Percentiles rank a stretch among this genome's conserved stretches.
These are phyloP conservation scores for Candolleomyces aberdarensis DNA, from an alignment of 768 basidiomycete genomes.

Conservation along the genomic window DNA sequence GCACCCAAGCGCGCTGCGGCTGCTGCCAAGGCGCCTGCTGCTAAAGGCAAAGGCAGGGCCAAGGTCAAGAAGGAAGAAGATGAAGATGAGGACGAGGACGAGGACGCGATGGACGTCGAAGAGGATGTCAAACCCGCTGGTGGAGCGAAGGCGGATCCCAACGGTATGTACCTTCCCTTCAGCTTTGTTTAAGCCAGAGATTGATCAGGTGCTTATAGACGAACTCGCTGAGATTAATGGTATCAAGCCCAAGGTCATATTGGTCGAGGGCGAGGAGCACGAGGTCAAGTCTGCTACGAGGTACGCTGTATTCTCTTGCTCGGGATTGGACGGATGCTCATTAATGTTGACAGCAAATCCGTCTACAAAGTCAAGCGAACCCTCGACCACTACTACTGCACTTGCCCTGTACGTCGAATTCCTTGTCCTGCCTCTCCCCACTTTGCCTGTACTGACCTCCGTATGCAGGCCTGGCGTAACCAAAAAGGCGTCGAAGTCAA, in stretches of 20 bases:
- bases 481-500: constrained; percentile 12
- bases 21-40: not conserved
- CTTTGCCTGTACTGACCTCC: constrained; percentile 15
- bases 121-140: not conserved
- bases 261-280: constrained; percentile 30
- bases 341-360: constrained; percentile 22
- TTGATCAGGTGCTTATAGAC: constrained; percentile 13
- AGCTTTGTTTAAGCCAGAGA: not conserved
- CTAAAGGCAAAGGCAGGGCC: not conserved
- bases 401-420: constrained; percentile 29
- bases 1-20: not conserved
- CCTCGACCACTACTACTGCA: constrained; percentile 38
- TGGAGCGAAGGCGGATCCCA: not conserved
- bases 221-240: constrained; percentile 36
- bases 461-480: constrained; percentile 25
- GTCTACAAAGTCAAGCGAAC: constrained; percentile 37
- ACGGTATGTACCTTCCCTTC: not conserved
- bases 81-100: constrained; percentile 13
- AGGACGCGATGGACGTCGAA: not conserved
- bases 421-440: not conserved
- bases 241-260: constrained; percentile 30
- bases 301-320: not conserved
- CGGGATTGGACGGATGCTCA: no score
- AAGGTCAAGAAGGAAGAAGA: not conserved
- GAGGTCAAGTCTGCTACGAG: constrained; percentile 5